phyloP scores from a whole-genome alignment of 2,329 filamentous ascomycete species.

The Fusarium nematophilum region DNA sequence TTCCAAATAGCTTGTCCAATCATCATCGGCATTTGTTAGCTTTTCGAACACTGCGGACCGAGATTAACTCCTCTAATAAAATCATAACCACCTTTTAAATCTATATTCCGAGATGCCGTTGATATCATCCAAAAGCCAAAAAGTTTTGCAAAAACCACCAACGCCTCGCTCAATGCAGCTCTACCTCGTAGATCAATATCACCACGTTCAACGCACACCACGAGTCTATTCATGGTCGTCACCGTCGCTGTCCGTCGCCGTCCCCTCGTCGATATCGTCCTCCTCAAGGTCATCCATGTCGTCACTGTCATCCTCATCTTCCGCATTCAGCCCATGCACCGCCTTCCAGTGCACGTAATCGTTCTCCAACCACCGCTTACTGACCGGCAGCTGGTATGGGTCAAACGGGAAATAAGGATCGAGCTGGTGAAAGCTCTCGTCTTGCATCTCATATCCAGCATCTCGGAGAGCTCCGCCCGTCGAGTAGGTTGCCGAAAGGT shows the following conservation, averaged over 20 bases:
- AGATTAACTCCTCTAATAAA: conserved; percentile 17
- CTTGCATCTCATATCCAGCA: conserved; percentile 60
- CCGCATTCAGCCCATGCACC: conserved; percentile 75
- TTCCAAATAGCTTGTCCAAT: not conserved
- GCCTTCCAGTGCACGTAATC: conserved; percentile 86
- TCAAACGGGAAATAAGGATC: conserved; percentile 98
- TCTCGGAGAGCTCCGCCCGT: conserved; percentile 67
- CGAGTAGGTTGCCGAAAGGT: conserved; percentile 67
- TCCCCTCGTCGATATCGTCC: conserved; percentile 60
- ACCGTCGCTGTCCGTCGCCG: conserved; percentile 61
- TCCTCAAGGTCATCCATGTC: conserved; percentile 62
- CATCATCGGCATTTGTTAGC: not conserved
- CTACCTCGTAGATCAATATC: conserved; percentile 12
- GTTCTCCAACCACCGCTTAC: conserved; percentile 86
- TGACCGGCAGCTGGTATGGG: conserved; percentile 89
- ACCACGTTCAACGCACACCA: conserved; percentile 2
- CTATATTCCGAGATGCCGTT: conserved; percentile 12
- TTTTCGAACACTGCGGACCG: not conserved
- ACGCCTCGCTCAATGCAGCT: conserved; percentile 35
- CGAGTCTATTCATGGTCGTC: conserved; percentile 52
- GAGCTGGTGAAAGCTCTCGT: conserved; percentile 84
- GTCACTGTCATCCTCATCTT: conserved; percentile 65
- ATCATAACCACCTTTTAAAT: conserved; percentile 4
- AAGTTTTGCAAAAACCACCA: conserved; percentile 27
- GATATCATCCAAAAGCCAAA: conserved; percentile 29